Evolutionary conservation across 2,329 filamentous ascomycete species (phyloP).

Genomic region (Endoconidiophora polonica): DNA sequence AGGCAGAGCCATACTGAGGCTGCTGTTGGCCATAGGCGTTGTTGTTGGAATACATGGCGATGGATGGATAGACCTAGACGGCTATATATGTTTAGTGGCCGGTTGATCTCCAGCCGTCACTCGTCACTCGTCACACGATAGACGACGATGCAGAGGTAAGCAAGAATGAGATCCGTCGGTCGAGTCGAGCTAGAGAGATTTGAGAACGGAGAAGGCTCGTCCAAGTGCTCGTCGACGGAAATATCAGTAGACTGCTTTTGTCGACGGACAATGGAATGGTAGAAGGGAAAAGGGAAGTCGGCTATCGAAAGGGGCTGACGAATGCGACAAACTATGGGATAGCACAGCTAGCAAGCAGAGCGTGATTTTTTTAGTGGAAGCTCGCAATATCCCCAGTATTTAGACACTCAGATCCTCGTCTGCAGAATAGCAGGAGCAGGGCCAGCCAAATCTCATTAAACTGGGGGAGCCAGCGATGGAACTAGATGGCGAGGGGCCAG

Average conservation of each 20-base stretch:
- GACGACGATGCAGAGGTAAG: neutral
- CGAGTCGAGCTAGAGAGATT: neutral
- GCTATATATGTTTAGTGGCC: too few relatives aligned
- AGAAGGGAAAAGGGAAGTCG: neutral
- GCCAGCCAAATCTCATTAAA: slow-evolving; percentile 3
- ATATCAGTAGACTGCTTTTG: neutral
- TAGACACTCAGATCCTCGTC: neutral
- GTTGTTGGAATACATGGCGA: slow-evolving; percentile 72
- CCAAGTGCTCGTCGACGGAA: neutral
- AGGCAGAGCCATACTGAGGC: slow-evolving; percentile 40
- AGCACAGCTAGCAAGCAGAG: neutral
- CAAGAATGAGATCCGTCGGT: neutral
- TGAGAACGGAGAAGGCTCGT: neutral
- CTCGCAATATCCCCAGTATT: neutral
- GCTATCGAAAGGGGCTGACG: slow-evolving; percentile 4
- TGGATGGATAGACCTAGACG: neutral
- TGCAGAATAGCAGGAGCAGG: neutral
- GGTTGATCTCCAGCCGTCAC: neutral
- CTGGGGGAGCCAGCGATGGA: neutral
- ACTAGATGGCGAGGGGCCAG: neutral
- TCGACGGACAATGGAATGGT: too few relatives aligned
- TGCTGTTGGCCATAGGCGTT: slow-evolving; percentile 53
- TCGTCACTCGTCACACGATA: neutral
- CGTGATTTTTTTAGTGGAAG: neutral
- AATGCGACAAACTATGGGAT: neutral